Evolutionary conservation across 495 filamentous ascomycete species (phyloP).

Genomic region (Peziza echinospora): DNA sequence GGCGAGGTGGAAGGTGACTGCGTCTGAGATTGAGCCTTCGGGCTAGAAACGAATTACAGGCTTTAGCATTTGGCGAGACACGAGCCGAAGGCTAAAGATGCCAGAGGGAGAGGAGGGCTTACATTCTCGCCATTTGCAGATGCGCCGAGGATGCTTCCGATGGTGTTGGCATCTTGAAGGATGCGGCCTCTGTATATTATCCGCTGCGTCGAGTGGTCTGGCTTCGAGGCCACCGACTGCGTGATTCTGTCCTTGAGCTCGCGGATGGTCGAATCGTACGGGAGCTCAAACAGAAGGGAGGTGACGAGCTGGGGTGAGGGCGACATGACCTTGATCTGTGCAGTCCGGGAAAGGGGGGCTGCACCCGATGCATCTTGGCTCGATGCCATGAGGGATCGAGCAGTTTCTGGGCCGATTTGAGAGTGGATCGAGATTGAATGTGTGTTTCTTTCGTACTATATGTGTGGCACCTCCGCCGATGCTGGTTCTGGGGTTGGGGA

Average conservation of each 20-base stretch:
- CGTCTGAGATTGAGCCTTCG: not conserved
- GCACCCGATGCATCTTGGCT: too few relatives aligned
- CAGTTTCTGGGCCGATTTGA: too few relatives aligned
- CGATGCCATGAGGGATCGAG: too few relatives aligned
- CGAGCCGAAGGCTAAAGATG: too few relatives aligned
- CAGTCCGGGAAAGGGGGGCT: too few relatives aligned
- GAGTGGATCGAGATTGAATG: too few relatives aligned
- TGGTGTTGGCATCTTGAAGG: conserved; percentile 2
- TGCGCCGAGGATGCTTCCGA: not conserved
- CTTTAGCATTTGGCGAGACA: not conserved
- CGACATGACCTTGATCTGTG: conserved; percentile 14
- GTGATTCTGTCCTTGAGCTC: conserved; percentile 14
- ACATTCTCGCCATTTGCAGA: not conserved
- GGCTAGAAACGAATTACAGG: not conserved
- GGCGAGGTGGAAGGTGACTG: not conserved
- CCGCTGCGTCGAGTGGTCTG: conserved; percentile 10
- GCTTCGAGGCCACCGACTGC: conserved; percentile 9
- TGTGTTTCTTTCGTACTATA: too few relatives aligned
- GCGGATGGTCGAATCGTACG: conserved; percentile 12
- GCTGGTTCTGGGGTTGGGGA: too few relatives aligned
- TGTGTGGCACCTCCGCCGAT: too few relatives aligned
- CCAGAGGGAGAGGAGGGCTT: not conserved
- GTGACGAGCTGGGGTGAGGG: conserved; percentile 14
- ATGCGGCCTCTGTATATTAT: conserved; percentile 18
- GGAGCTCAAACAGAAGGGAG: conserved; percentile 13